Base-by-base conservation (phyloP, 176 grass and related monocot genomes). In the Avena eriantha region DNA sequence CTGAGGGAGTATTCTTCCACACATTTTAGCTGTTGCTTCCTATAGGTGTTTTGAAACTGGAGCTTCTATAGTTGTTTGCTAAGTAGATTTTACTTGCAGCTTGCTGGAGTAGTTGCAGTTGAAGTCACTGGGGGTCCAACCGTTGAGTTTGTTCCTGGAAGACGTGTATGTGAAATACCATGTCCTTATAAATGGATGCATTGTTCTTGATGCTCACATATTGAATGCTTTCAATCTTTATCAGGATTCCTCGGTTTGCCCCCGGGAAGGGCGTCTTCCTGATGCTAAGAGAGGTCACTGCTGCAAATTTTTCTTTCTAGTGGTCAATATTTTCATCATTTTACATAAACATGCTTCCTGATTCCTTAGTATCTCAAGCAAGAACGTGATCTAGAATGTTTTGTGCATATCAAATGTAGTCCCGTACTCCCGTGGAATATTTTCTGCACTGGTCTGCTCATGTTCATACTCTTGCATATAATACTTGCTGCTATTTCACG, bases 41-140 rank as follows among this genome's bases (percentile, higher is more conserved):
- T 86, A 24, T 24, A 31, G 51, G 9, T 71, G 82, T 16, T 10
- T 61, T 45, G 34, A 35, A 72, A 64, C 5, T 64, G 17, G 26
- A 15, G 26, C 55, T 74, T 73, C 10, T 21, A 82, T 73, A 65
- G 16, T 72, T 18, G 70, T 76, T 10, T 85, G 34, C 61, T 84
- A 81, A 88, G 53, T 79, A 19, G 8, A 89, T 84, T 35, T 92
- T 87, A 81, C 36, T 59, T 43, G 68, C 83, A 96, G 97, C 90
- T 99, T 88, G 92, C 94, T 83, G 97, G 97, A 91, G 92, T 94
- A 63, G 89, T 96, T 88, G 97, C 97, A 69, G 92, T 96, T 85
- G 97, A 99, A 94, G 89, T 99, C 75, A 99, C 92, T 22, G 97
- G 97, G 24, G 97, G 94, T 7, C 94, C 94, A 23, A 98, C 97